Percentiles rank a stretch among this genome's conserved stretches.
Evolutionary conservation across 306 rosid genomes (phyloP).

Genomic region (Citrullus mucosospermus): DNA sequence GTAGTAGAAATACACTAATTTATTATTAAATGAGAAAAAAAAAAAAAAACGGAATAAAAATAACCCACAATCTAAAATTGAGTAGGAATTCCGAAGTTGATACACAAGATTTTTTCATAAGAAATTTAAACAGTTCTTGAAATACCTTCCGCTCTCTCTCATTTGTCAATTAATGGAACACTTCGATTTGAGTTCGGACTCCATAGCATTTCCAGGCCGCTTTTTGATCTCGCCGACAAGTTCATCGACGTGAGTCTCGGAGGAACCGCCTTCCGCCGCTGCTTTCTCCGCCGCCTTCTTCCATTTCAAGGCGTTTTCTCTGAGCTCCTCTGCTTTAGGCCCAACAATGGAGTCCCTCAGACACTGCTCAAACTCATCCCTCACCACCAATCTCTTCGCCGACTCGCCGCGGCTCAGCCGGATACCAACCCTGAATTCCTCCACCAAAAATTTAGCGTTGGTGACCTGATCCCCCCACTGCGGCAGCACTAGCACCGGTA

Average conservation of each 20-base stretch:
- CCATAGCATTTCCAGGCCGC: too few relatives aligned
- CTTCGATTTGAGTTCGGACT: too few relatives aligned
- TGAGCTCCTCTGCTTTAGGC: constrained; percentile 12
- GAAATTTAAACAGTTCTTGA: too few relatives aligned
- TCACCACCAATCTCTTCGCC: constrained; percentile 17
- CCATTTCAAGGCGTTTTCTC: constrained; percentile 23
- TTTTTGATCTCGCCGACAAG: constrained; percentile 17
- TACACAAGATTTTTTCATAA: too few relatives aligned
- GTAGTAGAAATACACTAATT: too few relatives aligned
- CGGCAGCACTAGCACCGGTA: constrained; percentile 49
- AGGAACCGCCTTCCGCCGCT: constrained; percentile 25
- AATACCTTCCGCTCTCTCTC: too few relatives aligned
- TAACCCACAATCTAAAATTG: too few relatives aligned
- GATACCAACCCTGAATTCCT: constrained; percentile 25
- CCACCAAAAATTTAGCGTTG: constrained; percentile 48
- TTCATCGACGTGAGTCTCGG: constrained; percentile 20
- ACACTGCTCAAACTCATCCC: constrained; percentile 22
- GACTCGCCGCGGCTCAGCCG: constrained; percentile 22
- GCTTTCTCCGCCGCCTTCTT: constrained; percentile 23
- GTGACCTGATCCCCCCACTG: constrained; percentile 83
- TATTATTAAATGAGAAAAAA: too few relatives aligned
- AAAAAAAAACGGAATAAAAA: too few relatives aligned
- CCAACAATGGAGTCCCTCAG: constrained; percentile 30
- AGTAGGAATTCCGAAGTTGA: too few relatives aligned
- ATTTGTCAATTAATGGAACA: too few relatives aligned